Evolutionary conservation across 306 rosid genomes (phyloP).

Genomic region (Carpinus viminea): DNA sequence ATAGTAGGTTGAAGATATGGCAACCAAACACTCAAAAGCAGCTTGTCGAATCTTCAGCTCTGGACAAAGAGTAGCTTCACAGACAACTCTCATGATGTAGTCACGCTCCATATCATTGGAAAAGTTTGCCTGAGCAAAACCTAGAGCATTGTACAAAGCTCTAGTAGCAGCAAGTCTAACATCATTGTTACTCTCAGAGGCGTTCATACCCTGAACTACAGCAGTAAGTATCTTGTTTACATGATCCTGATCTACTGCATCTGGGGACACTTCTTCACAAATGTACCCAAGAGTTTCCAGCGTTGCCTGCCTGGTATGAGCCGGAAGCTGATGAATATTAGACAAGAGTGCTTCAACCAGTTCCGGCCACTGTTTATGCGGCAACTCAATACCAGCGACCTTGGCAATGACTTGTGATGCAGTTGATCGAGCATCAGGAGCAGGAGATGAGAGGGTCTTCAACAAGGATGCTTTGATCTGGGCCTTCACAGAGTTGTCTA

Average conservation of each 20-base stretch:
- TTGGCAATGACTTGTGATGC: constrained; percentile 92
- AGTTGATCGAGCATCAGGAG: constrained; percentile 82
- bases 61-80: constrained; percentile 85
- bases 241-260: constrained; percentile 67
- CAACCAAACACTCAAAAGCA: constrained; percentile 85
- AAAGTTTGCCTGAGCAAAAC: constrained; percentile 93
- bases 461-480: constrained; percentile 75
- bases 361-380: constrained; percentile 93
- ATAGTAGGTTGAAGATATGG: constrained; percentile 86
- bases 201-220: constrained; percentile 87
- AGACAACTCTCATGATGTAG: constrained; percentile 85
- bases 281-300: constrained; percentile 95
- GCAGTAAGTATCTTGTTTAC: constrained; percentile 85
- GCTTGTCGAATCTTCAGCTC: constrained; percentile 76
- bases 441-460: constrained; percentile 69
- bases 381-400: constrained; percentile 90
- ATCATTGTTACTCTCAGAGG: constrained; percentile 67
- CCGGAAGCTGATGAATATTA: constrained; percentile 71
- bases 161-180: constrained; percentile 73
- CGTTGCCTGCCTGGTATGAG: constrained; percentile 79
- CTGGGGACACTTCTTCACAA: constrained; percentile 88
- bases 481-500: constrained; percentile 63
- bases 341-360: constrained; percentile 70
- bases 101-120: constrained; percentile 92
- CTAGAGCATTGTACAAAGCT: constrained; percentile 77